Conservation (phyloP, 2,329 filamentous ascomycete genomes). For the Curvularia lunata region DNA sequence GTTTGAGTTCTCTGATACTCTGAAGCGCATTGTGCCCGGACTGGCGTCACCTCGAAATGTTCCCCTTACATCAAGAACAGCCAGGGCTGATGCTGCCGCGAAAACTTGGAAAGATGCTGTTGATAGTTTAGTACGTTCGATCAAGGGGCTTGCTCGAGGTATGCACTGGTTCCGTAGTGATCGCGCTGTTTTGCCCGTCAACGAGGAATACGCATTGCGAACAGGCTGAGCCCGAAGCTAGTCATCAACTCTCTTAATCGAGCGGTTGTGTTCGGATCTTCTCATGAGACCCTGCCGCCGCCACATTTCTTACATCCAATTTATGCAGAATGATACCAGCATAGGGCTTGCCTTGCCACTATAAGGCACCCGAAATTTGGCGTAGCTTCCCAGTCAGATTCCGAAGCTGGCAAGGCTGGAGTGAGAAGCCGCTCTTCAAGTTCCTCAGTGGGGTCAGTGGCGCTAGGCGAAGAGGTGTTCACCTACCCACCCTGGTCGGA, state of each 20-base stretch:
- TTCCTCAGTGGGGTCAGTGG: slow-evolving; percentile 4
- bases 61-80: background rate
- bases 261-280: background rate
- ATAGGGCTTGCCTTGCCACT: background rate
- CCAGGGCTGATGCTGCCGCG: background rate
- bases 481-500: background rate
- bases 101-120: background rate
- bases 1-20: background rate
- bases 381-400: background rate
- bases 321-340: too few relatives aligned
- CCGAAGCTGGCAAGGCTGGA: background rate
- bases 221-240: background rate
- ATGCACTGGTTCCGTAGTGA: background rate
- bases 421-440: background rate
- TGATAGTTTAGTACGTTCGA: background rate
- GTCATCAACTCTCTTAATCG: too few relatives aligned
- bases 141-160: background rate
- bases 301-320: background rate
- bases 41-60: background rate
- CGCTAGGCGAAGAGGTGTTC: slow-evolving; percentile 11
- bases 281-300: too few relatives aligned
- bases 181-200: background rate
- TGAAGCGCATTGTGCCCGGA: background rate
- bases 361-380: too few relatives aligned
- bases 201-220: background rate